Evolutionary conservation across 2,329 filamentous ascomycete species (phyloP).

Genomic region (Tolypocladium pustulatum): DNA sequence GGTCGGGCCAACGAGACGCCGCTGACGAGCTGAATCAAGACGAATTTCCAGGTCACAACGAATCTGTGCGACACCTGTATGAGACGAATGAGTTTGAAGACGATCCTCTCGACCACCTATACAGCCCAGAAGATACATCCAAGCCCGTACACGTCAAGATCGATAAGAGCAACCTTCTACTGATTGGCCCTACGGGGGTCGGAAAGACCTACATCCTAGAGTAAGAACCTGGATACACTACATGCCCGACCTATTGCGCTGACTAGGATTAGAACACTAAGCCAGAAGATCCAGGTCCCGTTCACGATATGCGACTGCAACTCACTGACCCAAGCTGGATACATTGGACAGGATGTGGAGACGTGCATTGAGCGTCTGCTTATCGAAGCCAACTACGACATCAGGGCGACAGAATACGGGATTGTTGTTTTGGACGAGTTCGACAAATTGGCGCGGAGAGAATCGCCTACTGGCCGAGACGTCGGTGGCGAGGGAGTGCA

Average conservation of each 20-base stretch:
- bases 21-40: slow-evolving; percentile 31
- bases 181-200: slow-evolving; percentile 87
- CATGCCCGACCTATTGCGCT: slow-evolving; percentile 4
- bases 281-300: slow-evolving; percentile 85
- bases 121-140: slow-evolving; percentile 35
- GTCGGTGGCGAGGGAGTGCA: slow-evolving; percentile 95
- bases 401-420: slow-evolving; percentile 73
- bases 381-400: slow-evolving; percentile 82
- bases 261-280: slow-evolving; percentile 59
- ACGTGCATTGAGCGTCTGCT: slow-evolving; percentile 84
- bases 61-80: slow-evolving; percentile 32
- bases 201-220: slow-evolving; percentile 91
- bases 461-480: slow-evolving; percentile 81
- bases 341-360: slow-evolving; percentile 97
- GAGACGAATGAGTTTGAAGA: slow-evolving; percentile 20
- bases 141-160: slow-evolving; percentile 53
- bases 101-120: slow-evolving; percentile 30
- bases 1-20: not conserved
- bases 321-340: slow-evolving; percentile 89
- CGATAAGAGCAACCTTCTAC: slow-evolving; percentile 88
- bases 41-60: slow-evolving; percentile 42
- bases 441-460: slow-evolving; percentile 88
- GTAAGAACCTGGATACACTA: slow-evolving; percentile 26
- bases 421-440: slow-evolving; percentile 96
- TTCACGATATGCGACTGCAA: slow-evolving; percentile 96